These are phyloP conservation scores for Clonostachys sp. DNA, from an alignment of 2,329 filamentous ascomycete species.

Conservation along the genomic window DNA sequence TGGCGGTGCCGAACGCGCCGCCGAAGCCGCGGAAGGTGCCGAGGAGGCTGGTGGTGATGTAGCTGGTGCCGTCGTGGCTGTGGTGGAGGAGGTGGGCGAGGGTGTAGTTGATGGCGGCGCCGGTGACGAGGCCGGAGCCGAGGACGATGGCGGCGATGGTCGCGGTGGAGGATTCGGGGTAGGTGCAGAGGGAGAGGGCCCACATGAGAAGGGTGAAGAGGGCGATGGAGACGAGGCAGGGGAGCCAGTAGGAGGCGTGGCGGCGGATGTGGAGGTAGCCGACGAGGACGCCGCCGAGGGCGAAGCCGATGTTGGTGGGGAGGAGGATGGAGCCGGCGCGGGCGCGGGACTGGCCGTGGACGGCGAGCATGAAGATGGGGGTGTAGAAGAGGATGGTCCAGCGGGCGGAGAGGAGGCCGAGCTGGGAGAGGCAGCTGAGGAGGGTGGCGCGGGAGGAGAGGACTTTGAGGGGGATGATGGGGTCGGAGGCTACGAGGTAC, in stretches of 20 bases:
- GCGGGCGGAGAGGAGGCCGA: constrained; percentile 75
- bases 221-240: constrained; percentile 54
- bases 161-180: constrained; percentile 39
- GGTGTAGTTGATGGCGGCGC: constrained; percentile 74
- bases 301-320: constrained; percentile 79
- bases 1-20: constrained; percentile 73
- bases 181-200: constrained; percentile 49
- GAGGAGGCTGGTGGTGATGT: constrained; percentile 70
- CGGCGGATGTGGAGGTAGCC: constrained; percentile 74
- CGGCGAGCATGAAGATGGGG: constrained; percentile 74
- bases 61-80: constrained; percentile 61
- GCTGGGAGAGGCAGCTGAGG: constrained; percentile 68
- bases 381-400: constrained; percentile 80
- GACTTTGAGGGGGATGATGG: constrained; percentile 70
- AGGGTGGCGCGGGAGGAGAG: constrained; percentile 67
- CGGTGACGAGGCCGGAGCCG: constrained; percentile 67
- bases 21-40: constrained; percentile 80
- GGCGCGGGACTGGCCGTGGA: constrained; percentile 65
- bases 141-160: constrained; percentile 60
- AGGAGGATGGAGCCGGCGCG: constrained; percentile 72
- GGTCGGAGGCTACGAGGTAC: constrained; percentile 56
- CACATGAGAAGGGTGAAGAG: constrained; percentile 59
- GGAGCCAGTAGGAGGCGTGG: constrained; percentile 66
- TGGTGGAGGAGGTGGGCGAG: constrained; percentile 76
- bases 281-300: constrained; percentile 65